Base-by-base conservation (phyloP, 331 rosid genomes). In the Saraca asoca region DNA sequence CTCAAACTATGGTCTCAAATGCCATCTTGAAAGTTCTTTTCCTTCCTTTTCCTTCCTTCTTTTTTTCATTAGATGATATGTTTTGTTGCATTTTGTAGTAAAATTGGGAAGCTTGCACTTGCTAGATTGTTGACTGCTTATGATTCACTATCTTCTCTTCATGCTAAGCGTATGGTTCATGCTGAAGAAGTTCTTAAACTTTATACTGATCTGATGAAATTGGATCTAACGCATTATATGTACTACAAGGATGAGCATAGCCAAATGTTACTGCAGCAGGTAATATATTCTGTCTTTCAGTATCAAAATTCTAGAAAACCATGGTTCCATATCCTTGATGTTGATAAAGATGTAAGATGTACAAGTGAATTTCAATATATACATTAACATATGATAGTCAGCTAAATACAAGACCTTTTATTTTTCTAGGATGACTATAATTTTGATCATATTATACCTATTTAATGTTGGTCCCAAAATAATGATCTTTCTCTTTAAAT, bases 41-140 rank as follows among this genome's bases (percentile, higher is more conserved):
- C 64, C 68, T 41, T 46, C 6, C 66, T 55, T 65, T 31, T 39
- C 0, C 12, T 66, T 44, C 60, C 31, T 63, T 38, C 43, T 20
- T 19, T 24, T 24, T 24, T 24, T 24, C 31, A 24, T 2, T 19
- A 6, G 39, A 49, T 66, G 5, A 62, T 57, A 54, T 62, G 20
- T 42, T 42, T 24, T 42, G 31, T 72, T 73, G 41, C 31, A 34
- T 68, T 58, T 58, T 77, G 82, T 58, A 94, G 97, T 79, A 94
- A 94, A 83, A 85, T 94, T 61, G 96, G 97, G 66, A 94, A 83
- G 85, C 99, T 90, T 66, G 80, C 88, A 33, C 88, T 90, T 54
- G 96, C 99, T 56, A 88, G 97, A 82, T 79, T 94, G 81, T 69
- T 94, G 79, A 81, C 69, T 61, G 96, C 96, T 67, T 81, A 76